Base-by-base conservation (phyloP, 1,284 basidiomycete genomes). In the Pseudozyma tsukubaensis region DNA sequence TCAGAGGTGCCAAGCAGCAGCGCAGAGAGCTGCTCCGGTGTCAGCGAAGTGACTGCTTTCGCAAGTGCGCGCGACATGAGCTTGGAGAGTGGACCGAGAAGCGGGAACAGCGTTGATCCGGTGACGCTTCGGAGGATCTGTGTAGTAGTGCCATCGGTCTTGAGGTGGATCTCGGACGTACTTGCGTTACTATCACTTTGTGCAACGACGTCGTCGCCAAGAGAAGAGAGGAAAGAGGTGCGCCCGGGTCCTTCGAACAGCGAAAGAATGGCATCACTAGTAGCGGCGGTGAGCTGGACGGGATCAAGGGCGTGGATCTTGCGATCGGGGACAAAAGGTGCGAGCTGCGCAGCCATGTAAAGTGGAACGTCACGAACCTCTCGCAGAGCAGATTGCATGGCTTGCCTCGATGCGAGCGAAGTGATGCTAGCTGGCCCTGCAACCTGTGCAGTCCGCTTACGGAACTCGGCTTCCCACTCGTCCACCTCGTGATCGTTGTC, bases 31-130 rank as follows among this genome's bases (percentile, higher is more conserved):
- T 72, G 53, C 14, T 62, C 72, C 5, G 76, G 72, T 3, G 57
- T 63, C 0, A 70, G 54, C 18, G 64, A 50, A 0, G 51, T 62
- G 10, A 68, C 65, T 11, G 65, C 69, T 21, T 70, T 68, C 11
- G 73, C 73, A 5, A 82, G 59, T 5, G 77, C 74, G 11, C 59
- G 45, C 4, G 78, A 75, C 24, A 81, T 56, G 34, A 83, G 67
- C 34, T 80, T 75, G n/a, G 79, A 77, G 8, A 83, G 66, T 5
- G 81, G 81, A 10, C 81, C 81, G 1, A 80, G 59, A 7, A 75
- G 67, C 7, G 72, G 50, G 51, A 73, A 80, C 11, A 83, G 75
- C 1, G 72, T 74, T 36, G 68, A 57, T 9, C 51, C 60, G 24
- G 52, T 21, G 8, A 71, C 49, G 13, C 29, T 34, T 16, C 58